Base-by-base conservation (phyloP, 2,329 filamentous ascomycete species). In the Allantophomopsis cytisporea region DNA sequence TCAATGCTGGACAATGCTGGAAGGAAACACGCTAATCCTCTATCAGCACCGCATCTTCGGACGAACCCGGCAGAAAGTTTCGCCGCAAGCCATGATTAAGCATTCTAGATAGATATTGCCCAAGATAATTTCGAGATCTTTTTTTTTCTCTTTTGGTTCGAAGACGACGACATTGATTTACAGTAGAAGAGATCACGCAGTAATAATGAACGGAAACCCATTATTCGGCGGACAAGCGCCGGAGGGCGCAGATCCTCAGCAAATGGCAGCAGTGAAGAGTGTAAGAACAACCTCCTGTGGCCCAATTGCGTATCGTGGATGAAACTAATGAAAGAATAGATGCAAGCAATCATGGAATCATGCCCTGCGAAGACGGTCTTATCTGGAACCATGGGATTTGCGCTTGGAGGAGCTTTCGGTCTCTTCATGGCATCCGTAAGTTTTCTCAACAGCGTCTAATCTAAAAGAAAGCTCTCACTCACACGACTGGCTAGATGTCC, bases 401-500 rank as follows among this genome's bases (percentile, higher is more conserved):
- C 80, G 31, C 80, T 98, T 48, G 91, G 91, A 46, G 91, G 87
- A 53, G 68, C 93, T 34, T 98, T 98, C 51, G 91, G 91, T 50
- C 73, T 96, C 53, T 98, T 98, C 68, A 98, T 96, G 89, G 86
- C 88, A 43, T 91, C 84, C 54, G 86, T 94, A 77, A 47, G 81
- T 68, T 36, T 30, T 23, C 16, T 17, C 31, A 28, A 40, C 34
- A 40, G 18, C 7, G 33, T 17, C 36, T 16, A 28, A 34, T 17
- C 36, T 16, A 28, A 28, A 28, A 28, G 23, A 28, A 28, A 28
- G 36, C 13, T 36, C 15, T 17, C 28, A 30, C 15, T 31, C 18
- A 28, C 23, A 28, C 23, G 23, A 28, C 23, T 28, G 11, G 7
- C 23, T 32, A 94, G 86, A 98, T 98, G 91, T 82, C 86, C 62